Evolutionary conservation across 805 yeast genomes (phyloP), one percentile per base, ranked within the genome.

Genomic region (Pichia exigua): DNA sequence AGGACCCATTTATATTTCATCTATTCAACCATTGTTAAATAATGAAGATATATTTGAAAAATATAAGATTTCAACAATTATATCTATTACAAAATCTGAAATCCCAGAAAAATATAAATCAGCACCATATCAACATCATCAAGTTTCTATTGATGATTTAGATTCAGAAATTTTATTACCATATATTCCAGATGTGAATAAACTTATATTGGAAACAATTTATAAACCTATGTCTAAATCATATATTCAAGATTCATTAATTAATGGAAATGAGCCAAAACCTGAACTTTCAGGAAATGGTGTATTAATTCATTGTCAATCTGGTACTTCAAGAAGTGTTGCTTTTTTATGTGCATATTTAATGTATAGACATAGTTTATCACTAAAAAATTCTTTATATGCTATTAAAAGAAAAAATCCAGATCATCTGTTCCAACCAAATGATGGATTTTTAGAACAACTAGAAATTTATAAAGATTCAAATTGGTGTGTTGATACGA

Each of bases 1-100:
- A n/a, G 95, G 95, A 26, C 83, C 83, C 10, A 75, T 92, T 2
- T 87, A 82, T 67, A 66, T 92, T 17, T 90, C 96, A 5, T 80
- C 94, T 0, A 71, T 84, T 21, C 79, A 77, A 47, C 86, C 96
- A 0, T 68, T 90, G 22, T 69, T 76, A 17, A 74, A 79, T 3
- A 75, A 70, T 42, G 66, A 73, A 15, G 81, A 85, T 43, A 66
- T 87, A 43, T 68, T 66, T 30, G 70, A 71, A 22, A 72, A 77
- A 22, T 68, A 75, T 57, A 76, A 78, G 11, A 82, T 94, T 43
- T 77, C 88, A 0, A 88, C 85, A 62, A 78, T 94, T 12, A 65
- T 92, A 22, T 83, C 96, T 0, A 76, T 84, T 0, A 68, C 89
- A 21, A 79, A 80, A 45, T 89, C 88, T 15, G 74, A 73, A 13